phyloP scores from a whole-genome alignment of 2,329 filamentous ascomycete species.

The Zymoseptoria crescenta region DNA sequence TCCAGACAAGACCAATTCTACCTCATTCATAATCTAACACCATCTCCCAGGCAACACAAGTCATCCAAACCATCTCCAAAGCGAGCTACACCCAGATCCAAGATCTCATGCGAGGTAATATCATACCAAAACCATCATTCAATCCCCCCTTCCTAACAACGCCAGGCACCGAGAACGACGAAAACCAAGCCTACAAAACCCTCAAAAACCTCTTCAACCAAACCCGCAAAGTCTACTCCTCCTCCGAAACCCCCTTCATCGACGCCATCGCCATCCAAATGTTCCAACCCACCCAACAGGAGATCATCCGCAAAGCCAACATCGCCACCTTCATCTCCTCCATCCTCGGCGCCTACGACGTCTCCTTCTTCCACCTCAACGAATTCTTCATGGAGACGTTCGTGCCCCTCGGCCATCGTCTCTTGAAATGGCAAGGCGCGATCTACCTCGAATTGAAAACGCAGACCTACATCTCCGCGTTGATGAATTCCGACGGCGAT shows the following conservation, averaged over 20 bases:
- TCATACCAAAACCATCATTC: too few relatives aligned
- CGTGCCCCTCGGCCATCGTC: slow-evolving; percentile 49
- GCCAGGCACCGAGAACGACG: slow-evolving; percentile 20
- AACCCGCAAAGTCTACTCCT: slow-evolving; percentile 53
- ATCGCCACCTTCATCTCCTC: slow-evolving; percentile 57
- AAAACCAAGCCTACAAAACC: slow-evolving; percentile 53
- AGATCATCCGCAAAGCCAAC: slow-evolving; percentile 56
- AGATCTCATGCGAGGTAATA: slow-evolving; percentile 44
- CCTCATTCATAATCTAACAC: neutral
- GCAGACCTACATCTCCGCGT: slow-evolving; percentile 56
- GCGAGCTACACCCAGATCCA: slow-evolving; percentile 50
- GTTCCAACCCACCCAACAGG: slow-evolving; percentile 41
- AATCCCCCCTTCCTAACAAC: too few relatives aligned
- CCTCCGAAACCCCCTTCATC: slow-evolving; percentile 45
- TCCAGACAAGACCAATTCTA: slow-evolving; percentile 1
- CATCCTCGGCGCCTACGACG: slow-evolving; percentile 53
- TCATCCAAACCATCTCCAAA: slow-evolving; percentile 50
- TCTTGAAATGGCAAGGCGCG: slow-evolving; percentile 53
- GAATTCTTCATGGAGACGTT: slow-evolving; percentile 58
- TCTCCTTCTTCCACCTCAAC: slow-evolving; percentile 57
- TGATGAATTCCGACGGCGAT: slow-evolving; percentile 48
- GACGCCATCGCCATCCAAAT: slow-evolving; percentile 32
- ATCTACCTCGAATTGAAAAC: slow-evolving; percentile 59
- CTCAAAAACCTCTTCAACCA: slow-evolving; percentile 57
- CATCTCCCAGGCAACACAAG: slow-evolving; percentile 47